phyloP scores from a whole-genome alignment of 2,329 filamentous ascomycete genomes.

The Penicillium sp. region DNA sequence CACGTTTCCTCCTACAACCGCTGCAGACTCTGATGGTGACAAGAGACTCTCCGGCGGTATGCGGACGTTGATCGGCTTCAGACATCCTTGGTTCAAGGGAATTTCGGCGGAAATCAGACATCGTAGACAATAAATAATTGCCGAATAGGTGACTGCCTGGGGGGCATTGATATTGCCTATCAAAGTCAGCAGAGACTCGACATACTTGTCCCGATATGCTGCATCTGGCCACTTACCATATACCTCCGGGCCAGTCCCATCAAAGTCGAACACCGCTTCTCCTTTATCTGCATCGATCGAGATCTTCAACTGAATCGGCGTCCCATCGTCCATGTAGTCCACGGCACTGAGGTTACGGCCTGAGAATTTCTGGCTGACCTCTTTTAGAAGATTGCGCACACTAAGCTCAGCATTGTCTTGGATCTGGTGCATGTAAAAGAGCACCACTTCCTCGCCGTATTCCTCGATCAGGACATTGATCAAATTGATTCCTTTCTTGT shows the following conservation, averaged over 20 bases:
- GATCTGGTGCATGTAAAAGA: slow-evolving; percentile 78
- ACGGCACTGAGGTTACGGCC: slow-evolving; percentile 67
- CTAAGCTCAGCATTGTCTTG: slow-evolving; percentile 75
- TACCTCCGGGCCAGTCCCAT: slow-evolving; percentile 74
- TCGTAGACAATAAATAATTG: slow-evolving; percentile 79
- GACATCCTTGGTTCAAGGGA: slow-evolving; percentile 78
- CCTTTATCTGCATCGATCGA: slow-evolving; percentile 69
- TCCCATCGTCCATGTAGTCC: slow-evolving; percentile 83
- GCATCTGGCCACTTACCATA: slow-evolving; percentile 16
- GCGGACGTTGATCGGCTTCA: slow-evolving; percentile 69
- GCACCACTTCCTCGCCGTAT: slow-evolving; percentile 69
- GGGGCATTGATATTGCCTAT: slow-evolving; percentile 73
- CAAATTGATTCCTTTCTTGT: slow-evolving; percentile 76
- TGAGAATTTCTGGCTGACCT: slow-evolving; percentile 63
- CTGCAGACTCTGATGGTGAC: slow-evolving; percentile 69
- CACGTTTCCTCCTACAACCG: slow-evolving; percentile 78
- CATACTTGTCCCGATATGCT: slow-evolving; percentile 42
- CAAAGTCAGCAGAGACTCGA: not conserved
- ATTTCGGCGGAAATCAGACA: slow-evolving; percentile 76
- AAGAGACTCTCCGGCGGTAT: slow-evolving; percentile 73
- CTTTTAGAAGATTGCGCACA: slow-evolving; percentile 69
- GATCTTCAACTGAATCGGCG: slow-evolving; percentile 71
- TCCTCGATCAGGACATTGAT: slow-evolving; percentile 72
- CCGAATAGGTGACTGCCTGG: slow-evolving; percentile 74
- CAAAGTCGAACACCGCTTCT: slow-evolving; percentile 73